Evolutionary conservation across 495 filamentous ascomycete species (phyloP).

Genomic region (Tuber calosporum): DNA sequence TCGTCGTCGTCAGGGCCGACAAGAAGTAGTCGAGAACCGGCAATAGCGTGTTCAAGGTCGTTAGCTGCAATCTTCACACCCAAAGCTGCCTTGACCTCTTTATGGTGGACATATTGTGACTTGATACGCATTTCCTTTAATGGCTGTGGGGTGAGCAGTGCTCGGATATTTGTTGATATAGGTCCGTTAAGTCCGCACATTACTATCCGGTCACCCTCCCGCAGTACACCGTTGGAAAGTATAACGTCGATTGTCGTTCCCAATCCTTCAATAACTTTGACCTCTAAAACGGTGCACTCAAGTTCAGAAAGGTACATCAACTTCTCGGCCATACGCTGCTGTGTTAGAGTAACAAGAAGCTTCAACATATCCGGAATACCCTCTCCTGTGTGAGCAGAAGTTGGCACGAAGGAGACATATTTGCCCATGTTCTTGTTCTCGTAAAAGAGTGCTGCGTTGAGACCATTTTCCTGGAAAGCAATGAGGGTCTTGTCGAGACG

Average conservation of each 20-base stretch:
- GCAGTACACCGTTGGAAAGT: slow-evolving; percentile 88
- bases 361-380: slow-evolving; percentile 99
- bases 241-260: slow-evolving; percentile 99
- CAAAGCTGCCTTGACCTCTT: slow-evolving; percentile 95
- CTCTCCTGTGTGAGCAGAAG: slow-evolving; percentile 94
- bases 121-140: slow-evolving; percentile 92
- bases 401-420: slow-evolving; percentile 90
- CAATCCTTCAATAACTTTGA: slow-evolving; percentile 97
- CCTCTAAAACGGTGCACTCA: slow-evolving; percentile 94
- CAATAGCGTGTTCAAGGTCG: slow-evolving; percentile 92
- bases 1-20: slow-evolving; percentile 94
- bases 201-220: slow-evolving; percentile 90
- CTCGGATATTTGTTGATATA: slow-evolving; percentile 91
- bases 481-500: slow-evolving; percentile 86
- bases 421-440: slow-evolving; percentile 96
- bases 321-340: slow-evolving; percentile 95
- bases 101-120: slow-evolving; percentile 94
- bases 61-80: slow-evolving; percentile 99
- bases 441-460: slow-evolving; percentile 94
- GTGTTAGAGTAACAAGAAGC: slow-evolving; percentile 80
- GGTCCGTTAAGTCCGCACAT: slow-evolving; percentile 91
- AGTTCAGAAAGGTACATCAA: slow-evolving; percentile 98
- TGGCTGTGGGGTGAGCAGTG: slow-evolving; percentile 88
- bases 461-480: slow-evolving; percentile 89
- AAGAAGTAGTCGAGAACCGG: slow-evolving; percentile 87